Base-by-base conservation (phyloP, 805 yeast genomes). In the Kodamaea neixiangensis region DNA sequence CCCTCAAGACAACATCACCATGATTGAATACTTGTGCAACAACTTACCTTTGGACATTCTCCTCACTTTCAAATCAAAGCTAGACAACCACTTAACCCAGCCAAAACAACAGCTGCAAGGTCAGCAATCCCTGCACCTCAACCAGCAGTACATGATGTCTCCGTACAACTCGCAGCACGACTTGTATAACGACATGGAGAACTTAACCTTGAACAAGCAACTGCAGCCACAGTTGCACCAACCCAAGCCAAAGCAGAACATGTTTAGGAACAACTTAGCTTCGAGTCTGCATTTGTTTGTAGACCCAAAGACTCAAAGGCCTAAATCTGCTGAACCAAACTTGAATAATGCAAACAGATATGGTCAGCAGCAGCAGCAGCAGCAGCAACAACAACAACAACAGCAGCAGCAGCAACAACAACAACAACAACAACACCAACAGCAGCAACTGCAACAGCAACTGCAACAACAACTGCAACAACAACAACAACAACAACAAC, bases 11-110 rank as follows among this genome's bases (percentile, higher is more conserved):
- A 80, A 73, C 56, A 69, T 78, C 50, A 68, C 78, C 46, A 77
- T 81, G 65, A 72, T 81, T 52, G 86, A 82, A 57, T 77, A 80
- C 60, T 65, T 82, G 62, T 69, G 83, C 52, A 68, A 75, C 44
- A 70, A 71, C 51, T 65, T 82, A 56, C 77, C 81, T 7, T 76
- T 78, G 49, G 86, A 82, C 55, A 76, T 78, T 13, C 63, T 81
- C 54, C 67, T 74, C 33, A 72, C 80, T 46, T 77, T 82, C 49
- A 78, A 75, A 60, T 60, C 76, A 25, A 77, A 75, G 55, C 57
- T 82, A 49, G 83, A 79, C 52, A 63, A 50, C 44, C 72, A 68
- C 54, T 63, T 73, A 56, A 50, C 59, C 34, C 53, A 53, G 9
- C 57, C 53, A 34, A 14, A 20, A 34, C 54, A 37, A 42, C 35